Evolutionary conservation across 139 green algal genomes (phyloP).

Genomic region (Chlamydomonas incerta): DNA sequence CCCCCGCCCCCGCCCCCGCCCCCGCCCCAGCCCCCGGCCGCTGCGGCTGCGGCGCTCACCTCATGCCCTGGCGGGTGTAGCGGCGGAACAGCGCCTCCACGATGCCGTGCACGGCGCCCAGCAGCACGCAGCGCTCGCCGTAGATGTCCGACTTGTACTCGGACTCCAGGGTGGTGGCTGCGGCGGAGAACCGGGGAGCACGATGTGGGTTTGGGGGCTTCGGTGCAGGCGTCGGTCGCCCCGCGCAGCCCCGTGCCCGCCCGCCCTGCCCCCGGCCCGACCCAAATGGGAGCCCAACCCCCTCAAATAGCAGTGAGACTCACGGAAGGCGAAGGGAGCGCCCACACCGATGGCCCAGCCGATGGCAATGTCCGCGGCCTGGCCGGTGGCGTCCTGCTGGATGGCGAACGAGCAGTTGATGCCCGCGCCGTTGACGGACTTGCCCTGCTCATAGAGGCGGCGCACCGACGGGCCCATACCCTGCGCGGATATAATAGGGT

Average conservation of each 20-base stretch:
- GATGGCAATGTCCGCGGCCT: conserved; percentile 94
- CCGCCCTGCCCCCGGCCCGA: no score
- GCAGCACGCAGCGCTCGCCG: conserved; percentile 97
- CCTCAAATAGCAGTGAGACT: not conserved
- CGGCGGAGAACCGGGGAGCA: not conserved
- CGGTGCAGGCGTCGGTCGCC: no score
- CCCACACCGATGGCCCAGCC: conserved; percentile 97
- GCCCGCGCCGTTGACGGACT: conserved; percentile 96
- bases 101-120: conserved; percentile 98
- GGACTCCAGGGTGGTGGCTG: conserved; percentile 95
- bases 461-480: conserved; percentile 99
- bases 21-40: no score
- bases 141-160: conserved; percentile 99
- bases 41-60: conserved; percentile 43
- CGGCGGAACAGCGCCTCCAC: conserved; percentile 97
- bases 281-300: no score
- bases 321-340: conserved; percentile 96
- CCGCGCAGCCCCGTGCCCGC: no score
- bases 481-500: conserved; percentile 47
- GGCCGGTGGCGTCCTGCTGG: conserved; percentile 98
- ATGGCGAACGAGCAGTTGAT: conserved; percentile 99
- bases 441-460: conserved; percentile 98
- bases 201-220: not conserved
- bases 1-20: no score
- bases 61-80: conserved; percentile 89